Evolutionary conservation across 306 rosid genomes (phyloP).

Genomic region (Glycine tomentella): DNA sequence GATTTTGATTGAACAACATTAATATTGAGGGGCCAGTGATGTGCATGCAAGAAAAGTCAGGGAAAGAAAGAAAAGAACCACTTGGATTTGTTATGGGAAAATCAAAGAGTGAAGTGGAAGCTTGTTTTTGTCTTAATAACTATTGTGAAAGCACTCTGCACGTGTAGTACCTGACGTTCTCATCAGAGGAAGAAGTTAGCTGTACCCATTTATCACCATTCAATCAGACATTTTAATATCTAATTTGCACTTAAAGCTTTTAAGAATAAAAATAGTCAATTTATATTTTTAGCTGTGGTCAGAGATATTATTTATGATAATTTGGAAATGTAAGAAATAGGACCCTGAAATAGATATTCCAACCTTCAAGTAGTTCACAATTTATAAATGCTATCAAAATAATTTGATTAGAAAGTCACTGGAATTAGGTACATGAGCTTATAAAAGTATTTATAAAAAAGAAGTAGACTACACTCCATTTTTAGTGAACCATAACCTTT

Average conservation of each 20-base stretch:
- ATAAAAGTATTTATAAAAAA: too few species aligned
- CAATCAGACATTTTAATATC: conserved; percentile 2
- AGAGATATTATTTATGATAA: background rate
- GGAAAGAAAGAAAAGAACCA: conserved; percentile 40
- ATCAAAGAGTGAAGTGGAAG: conserved; percentile 47
- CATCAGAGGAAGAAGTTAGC: conserved; percentile 16
- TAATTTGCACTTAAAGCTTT: background rate
- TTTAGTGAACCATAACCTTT: background rate
- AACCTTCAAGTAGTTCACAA: background rate
- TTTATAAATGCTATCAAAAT: background rate
- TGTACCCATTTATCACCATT: conserved; percentile 17
- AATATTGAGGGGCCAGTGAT: conserved; percentile 47
- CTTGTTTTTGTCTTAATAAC: conserved; percentile 42
- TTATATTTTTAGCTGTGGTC: background rate
- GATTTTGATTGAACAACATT: conserved; percentile 54
- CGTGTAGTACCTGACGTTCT: conserved; percentile 35
- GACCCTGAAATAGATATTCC: background rate
- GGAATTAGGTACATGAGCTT: background rate
- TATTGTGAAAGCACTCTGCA: conserved; percentile 25
- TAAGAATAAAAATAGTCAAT: background rate
- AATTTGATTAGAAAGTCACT: background rate
- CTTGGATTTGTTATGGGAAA: conserved; percentile 30
- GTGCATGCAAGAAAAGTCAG: conserved; percentile 36
- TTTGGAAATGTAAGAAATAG: background rate
- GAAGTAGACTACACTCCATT: background rate